phyloP scores from a whole-genome alignment of 306 rosid species.

The Sicyos edulis region DNA sequence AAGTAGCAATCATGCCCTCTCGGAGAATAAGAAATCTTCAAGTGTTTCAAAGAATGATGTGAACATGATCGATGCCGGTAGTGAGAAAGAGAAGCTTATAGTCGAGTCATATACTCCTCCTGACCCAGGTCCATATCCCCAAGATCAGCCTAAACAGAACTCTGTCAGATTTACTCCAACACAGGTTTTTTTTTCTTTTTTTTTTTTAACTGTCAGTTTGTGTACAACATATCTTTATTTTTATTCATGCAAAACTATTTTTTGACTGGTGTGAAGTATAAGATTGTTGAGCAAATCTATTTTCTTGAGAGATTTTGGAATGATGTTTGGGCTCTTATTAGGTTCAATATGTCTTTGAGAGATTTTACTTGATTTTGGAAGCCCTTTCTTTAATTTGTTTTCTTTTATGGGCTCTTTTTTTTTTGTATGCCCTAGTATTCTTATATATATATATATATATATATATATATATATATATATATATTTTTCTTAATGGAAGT shows the following conservation, averaged over 20 bases:
- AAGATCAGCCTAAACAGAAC: constrained; percentile 93
- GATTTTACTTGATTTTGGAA: background rate
- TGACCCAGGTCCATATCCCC: constrained; percentile 98
- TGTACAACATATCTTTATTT: too few species aligned
- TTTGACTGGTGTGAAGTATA: background rate
- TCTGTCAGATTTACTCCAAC: constrained; percentile 86
- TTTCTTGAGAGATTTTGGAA: background rate
- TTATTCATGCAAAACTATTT: constrained; percentile 1
- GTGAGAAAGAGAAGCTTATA: constrained; percentile 50
- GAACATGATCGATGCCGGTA: constrained; percentile 34
- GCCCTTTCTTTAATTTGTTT: background rate
- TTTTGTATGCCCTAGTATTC: too few species aligned
- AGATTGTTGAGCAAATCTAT: background rate
- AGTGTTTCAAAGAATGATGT: constrained; percentile 35
- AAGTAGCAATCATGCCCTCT: constrained; percentile 45
- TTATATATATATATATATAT: too few species aligned
- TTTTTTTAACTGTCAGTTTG: constrained; percentile 15
- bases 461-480: too few species aligned
- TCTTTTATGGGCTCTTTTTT: background rate
- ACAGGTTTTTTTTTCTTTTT: constrained; percentile 47
- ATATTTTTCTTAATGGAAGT: background rate
- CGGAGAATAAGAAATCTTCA: constrained; percentile 40
- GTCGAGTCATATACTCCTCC: constrained; percentile 88
- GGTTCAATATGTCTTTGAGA: background rate
- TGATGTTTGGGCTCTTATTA: background rate